A percentile compares a stretch with the other conserved stretches of the same genome.
Conservation (phyloP, 1,284 basidiomycete genomes). For the Ganoderma resinaceum region DNA sequence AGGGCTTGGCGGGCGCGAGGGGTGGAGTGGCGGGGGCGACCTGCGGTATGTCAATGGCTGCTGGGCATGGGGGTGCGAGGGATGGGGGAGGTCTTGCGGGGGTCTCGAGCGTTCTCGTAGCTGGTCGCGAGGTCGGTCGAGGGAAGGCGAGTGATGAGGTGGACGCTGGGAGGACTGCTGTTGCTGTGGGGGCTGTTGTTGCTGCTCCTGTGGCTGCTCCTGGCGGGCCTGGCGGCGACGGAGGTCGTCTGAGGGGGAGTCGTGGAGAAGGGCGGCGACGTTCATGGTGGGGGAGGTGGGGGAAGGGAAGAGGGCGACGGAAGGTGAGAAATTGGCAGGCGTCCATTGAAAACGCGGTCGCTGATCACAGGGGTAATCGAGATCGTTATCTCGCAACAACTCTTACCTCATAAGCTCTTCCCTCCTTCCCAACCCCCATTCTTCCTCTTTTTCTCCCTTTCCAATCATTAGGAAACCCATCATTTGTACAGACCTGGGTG, state of each 20-base stretch:
- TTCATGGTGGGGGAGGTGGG: conserved; percentile 58
- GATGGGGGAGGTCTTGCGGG: conserved; percentile 22
- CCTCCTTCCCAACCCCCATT: conserved; percentile 10
- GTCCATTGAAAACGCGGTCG: conserved; percentile 40
- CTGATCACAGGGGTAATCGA: conserved; percentile 45
- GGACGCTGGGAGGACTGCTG: conserved; percentile 32
- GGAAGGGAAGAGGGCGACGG: conserved; percentile 34
- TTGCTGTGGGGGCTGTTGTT: conserved; percentile 29
- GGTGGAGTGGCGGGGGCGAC: conserved; percentile 30
- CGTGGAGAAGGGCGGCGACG: conserved; percentile 72
- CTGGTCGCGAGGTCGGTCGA: conserved; percentile 31
- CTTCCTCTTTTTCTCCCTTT: background rate
- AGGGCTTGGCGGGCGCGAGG: conserved; percentile 32
- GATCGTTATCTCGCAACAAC: conserved; percentile 40
- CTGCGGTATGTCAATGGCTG: conserved; percentile 27
- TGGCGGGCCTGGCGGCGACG: conserved; percentile 37
- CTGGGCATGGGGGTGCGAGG: conserved; percentile 19
- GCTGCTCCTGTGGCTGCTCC: conserved; percentile 26
- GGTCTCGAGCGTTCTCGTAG: conserved; percentile 31
- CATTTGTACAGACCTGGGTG: background rate
- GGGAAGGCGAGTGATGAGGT: conserved; percentile 34
- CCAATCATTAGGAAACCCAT: background rate
- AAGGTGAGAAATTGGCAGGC: conserved; percentile 38
- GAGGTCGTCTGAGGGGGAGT: conserved; percentile 65
- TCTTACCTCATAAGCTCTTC: conserved; percentile 36